Evolutionary conservation across 2,329 filamentous ascomycete species (phyloP).

Genomic region (Phyllosticta capitalensis): DNA sequence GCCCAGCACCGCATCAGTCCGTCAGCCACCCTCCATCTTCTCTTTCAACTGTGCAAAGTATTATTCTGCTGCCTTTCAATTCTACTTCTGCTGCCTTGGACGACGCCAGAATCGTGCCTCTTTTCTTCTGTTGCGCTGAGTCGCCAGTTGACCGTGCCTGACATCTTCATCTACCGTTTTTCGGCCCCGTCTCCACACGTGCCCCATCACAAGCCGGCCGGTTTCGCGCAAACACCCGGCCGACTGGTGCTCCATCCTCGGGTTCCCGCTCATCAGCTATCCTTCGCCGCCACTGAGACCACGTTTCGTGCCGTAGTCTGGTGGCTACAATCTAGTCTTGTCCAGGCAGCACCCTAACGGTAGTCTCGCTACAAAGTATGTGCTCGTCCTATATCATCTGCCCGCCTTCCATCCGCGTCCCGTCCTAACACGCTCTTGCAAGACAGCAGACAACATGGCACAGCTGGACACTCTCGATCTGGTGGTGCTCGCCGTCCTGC

Average conservation of each 20-base stretch:
- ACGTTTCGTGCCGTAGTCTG: slow-evolving; percentile 3
- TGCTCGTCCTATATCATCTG: slow-evolving; percentile 4
- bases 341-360: not conserved
- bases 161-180: not conserved
- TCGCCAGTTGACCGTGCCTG: not conserved
- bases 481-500: slow-evolving; percentile 74
- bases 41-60: not conserved
- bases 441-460: slow-evolving; percentile 61
- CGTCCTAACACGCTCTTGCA: slow-evolving; percentile 20
- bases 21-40: not conserved
- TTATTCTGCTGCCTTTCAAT: not conserved
- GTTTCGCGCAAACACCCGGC: not conserved
- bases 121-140: not conserved
- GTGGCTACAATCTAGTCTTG: not conserved
- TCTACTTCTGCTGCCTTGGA: not conserved
- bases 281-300: slow-evolving; percentile 6
- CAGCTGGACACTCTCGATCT: slow-evolving; percentile 95
- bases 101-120: not conserved
- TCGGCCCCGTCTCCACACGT: slow-evolving; percentile 3
- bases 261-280: slow-evolving; percentile 1
- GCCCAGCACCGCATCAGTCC: not conserved
- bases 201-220: slow-evolving; percentile 4
- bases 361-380: slow-evolving; percentile 1
- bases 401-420: not conserved
- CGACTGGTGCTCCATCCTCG: not conserved